These are phyloP conservation scores for Meyerozyma athensensis DNA, from an alignment of 1,139 yeast species.

Conservation along the genomic window DNA sequence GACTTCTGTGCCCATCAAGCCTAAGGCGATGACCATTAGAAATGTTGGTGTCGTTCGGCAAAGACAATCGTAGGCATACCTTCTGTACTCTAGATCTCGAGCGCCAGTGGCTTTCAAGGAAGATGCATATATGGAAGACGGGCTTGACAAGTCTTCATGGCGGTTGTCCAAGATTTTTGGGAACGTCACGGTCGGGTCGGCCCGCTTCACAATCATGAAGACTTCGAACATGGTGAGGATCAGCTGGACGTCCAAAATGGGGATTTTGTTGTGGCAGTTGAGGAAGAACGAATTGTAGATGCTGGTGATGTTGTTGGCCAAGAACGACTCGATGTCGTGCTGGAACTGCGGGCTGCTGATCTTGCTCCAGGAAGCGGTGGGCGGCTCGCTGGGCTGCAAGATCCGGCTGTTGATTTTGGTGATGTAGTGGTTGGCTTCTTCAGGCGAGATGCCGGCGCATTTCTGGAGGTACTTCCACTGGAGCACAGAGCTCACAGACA, in stretches of 20 bases:
- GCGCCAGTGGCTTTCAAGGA: constrained; percentile 13
- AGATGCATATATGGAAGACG: constrained; percentile 13
- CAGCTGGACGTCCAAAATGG: constrained; percentile 27
- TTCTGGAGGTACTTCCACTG: constrained; percentile 29
- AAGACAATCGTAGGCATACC: constrained; percentile 19
- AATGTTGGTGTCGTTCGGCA: constrained; percentile 27
- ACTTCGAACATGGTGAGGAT: constrained; percentile 30
- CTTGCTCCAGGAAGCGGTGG: background rate
- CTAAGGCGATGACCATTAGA: constrained; percentile 30
- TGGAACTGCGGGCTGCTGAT: background rate
- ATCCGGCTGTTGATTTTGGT: background rate
- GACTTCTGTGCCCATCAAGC: constrained; percentile 28
- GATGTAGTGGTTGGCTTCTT: constrained; percentile 10
- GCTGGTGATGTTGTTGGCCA: constrained; percentile 3
- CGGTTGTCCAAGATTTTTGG: constrained; percentile 19
- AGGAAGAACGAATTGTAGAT: constrained; percentile 28
- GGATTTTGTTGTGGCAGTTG: constrained; percentile 33
- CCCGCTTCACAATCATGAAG: constrained; percentile 19
- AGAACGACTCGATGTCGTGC: constrained; percentile 1
- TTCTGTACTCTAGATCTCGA: constrained; percentile 17
- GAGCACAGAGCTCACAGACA: constrained; percentile 33
- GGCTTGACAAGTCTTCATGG: constrained; percentile 10
- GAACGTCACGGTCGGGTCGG: constrained; percentile 21
- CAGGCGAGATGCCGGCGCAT: constrained; percentile 14
- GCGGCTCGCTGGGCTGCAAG: background rate